Conservation (phyloP, 2,329 filamentous ascomycete species). For the Fusarium sp. region DNA sequence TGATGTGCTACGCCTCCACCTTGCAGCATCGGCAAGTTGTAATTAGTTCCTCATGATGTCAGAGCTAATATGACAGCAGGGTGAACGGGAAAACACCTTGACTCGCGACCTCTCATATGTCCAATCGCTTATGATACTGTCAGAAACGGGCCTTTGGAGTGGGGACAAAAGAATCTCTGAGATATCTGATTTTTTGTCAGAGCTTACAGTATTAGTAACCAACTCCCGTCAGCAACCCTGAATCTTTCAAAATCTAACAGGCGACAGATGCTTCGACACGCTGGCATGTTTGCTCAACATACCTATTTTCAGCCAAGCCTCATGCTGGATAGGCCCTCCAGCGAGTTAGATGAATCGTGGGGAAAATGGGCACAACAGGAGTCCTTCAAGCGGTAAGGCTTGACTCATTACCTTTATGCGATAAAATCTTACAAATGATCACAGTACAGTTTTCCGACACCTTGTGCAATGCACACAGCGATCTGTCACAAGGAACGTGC, state of each 20-base stretch:
- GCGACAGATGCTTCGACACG: background rate
- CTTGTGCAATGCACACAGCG: background rate
- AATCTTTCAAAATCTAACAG: background rate
- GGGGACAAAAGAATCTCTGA: background rate
- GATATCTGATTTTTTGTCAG: background rate
- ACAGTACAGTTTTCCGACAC: background rate
- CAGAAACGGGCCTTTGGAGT: background rate
- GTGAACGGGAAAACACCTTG: background rate
- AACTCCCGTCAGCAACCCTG: fast-evolving
- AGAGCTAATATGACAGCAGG: background rate
- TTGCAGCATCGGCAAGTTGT: background rate
- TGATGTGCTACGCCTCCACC: background rate
- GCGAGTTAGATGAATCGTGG: background rate
- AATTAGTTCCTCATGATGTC: background rate
- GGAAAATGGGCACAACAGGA: background rate
- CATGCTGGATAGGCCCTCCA: background rate
- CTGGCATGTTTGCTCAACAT: background rate
- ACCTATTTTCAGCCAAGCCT: background rate
- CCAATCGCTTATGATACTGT: background rate
- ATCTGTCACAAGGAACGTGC: background rate
- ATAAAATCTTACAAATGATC: background rate
- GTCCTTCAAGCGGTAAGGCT: background rate
- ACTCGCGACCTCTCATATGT: background rate
- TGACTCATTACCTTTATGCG: fast-evolving
- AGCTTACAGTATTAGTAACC: background rate